phyloP scores from a whole-genome alignment of 164 flowering plant species.

The Magnolia changhungtana region DNA sequence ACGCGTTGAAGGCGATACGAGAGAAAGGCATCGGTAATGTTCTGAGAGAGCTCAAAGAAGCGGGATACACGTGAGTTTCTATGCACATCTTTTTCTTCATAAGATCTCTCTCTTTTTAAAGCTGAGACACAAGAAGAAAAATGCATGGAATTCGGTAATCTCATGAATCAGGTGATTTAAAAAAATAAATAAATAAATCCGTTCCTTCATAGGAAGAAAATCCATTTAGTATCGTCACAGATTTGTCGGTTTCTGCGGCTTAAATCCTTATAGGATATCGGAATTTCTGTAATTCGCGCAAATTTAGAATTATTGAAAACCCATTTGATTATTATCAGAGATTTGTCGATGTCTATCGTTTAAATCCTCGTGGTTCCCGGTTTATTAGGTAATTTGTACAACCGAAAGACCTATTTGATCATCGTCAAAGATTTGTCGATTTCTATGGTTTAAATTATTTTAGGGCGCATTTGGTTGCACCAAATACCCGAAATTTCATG shows the following conservation, averaged over 20 bases:
- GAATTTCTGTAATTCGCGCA: neutral
- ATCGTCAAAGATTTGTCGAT: too few relatives aligned
- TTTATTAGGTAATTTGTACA: too few relatives aligned
- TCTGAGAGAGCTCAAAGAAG: conserved; percentile 59
- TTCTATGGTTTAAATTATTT: too few relatives aligned
- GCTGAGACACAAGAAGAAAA: neutral
- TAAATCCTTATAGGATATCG: neutral
- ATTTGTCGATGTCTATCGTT: neutral
- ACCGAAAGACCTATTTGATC: too few relatives aligned
- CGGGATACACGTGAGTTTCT: conserved; percentile 53
- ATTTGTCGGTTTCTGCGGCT: neutral
- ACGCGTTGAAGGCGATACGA: conserved; percentile 46
- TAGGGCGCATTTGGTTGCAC: too few relatives aligned
- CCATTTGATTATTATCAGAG: neutral
- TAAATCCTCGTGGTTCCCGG: too few relatives aligned
- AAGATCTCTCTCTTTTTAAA: neutral
- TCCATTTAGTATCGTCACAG: neutral
- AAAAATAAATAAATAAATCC: too few relatives aligned
- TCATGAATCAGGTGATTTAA: neutral
- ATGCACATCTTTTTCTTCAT: neutral
- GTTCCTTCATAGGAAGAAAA: too few relatives aligned
- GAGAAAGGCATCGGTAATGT: conserved; percentile 68
- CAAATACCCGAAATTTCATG: too few relatives aligned
- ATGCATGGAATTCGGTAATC: neutral
- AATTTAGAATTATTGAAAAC: neutral